phyloP scores from a whole-genome alignment of 2,329 filamentous ascomycete genomes.

The Fusarium domesticum region DNA sequence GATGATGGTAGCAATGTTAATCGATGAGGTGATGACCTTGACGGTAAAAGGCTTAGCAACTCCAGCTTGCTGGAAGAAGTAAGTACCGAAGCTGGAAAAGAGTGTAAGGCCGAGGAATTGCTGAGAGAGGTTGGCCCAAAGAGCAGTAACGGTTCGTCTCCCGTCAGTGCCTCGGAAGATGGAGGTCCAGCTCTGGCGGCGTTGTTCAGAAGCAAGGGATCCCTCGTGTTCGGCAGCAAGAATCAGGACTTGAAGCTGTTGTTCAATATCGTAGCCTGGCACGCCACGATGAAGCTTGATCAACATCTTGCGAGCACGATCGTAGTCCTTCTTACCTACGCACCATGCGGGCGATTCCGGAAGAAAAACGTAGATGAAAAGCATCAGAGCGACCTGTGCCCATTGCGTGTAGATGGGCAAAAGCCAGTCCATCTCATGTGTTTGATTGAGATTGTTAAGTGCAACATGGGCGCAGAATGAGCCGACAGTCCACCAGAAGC shows the following conservation, averaged over 20 bases:
- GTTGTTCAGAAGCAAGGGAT: slow-evolving; percentile 19
- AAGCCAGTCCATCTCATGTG: slow-evolving; percentile 25
- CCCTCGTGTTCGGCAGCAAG: slow-evolving; percentile 24
- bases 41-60: slow-evolving; percentile 17
- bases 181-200: slow-evolving; percentile 25
- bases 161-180: slow-evolving; percentile 32
- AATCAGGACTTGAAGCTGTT: slow-evolving; percentile 11
- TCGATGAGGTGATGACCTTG: slow-evolving; percentile 11
- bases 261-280: slow-evolving; percentile 27
- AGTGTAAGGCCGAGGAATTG: slow-evolving; percentile 11
- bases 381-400: slow-evolving; percentile 41
- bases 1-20: slow-evolving; percentile 13
- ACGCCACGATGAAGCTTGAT: slow-evolving; percentile 9
- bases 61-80: slow-evolving; percentile 33
- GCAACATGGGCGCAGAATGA: slow-evolving; percentile 42
- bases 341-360: slow-evolving; percentile 40
- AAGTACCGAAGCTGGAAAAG: slow-evolving; percentile 49
- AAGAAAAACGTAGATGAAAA: slow-evolving; percentile 36
- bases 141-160: slow-evolving; percentile 29
- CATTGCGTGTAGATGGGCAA: slow-evolving; percentile 43
- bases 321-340: slow-evolving; percentile 21
- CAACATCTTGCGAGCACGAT: slow-evolving; percentile 21
- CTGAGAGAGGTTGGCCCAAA: slow-evolving; percentile 26
- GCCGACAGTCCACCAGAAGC: slow-evolving; percentile 42
- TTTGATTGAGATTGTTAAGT: slow-evolving; percentile 34